Percentiles rank a stretch among this genome's conserved stretches.
These are phyloP conservation scores for Vigna hirtella DNA, from an alignment of 306 rosid genomes.

Conservation along the genomic window DNA sequence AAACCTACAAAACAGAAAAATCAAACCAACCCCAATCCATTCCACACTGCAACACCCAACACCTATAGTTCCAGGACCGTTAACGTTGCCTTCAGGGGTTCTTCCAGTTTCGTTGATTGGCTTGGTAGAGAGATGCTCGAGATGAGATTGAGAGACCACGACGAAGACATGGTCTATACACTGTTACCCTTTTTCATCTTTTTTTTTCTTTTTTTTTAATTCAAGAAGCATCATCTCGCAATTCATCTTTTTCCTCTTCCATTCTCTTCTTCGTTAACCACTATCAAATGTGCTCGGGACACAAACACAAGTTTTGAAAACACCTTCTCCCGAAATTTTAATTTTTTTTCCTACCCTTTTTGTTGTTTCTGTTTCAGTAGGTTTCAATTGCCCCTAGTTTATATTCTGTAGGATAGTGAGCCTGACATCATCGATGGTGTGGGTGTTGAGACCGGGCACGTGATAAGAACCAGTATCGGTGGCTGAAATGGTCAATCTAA, in stretches of 20 bases:
- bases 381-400: constrained; percentile 34
- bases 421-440: constrained; percentile 82
- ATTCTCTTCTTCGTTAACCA: neutral
- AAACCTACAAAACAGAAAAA: too few relatives aligned
- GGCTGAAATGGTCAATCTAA: constrained; percentile 87
- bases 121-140: constrained; percentile 93
- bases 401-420: constrained; percentile 79
- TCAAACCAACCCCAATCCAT: too few relatives aligned
- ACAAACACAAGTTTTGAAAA: too few relatives aligned
- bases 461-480: constrained; percentile 81
- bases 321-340: too few relatives aligned
- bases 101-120: constrained; percentile 94
- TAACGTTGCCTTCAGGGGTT: constrained; percentile 76
- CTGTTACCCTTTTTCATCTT: neutral
- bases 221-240: too few relatives aligned
- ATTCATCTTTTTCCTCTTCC: neutral
- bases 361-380: too few relatives aligned
- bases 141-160: constrained; percentile 65
- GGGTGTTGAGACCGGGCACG: constrained; percentile 92
- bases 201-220: neutral
- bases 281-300: too few relatives aligned
- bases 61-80: constrained; percentile 79
- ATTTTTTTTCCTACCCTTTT: too few relatives aligned
- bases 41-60: too few relatives aligned
- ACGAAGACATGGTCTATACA: constrained; percentile 67